These are phyloP conservation scores for Kwoniella sp. DNA, from an alignment of 768 basidiomycete species.

Conservation along the genomic window DNA sequence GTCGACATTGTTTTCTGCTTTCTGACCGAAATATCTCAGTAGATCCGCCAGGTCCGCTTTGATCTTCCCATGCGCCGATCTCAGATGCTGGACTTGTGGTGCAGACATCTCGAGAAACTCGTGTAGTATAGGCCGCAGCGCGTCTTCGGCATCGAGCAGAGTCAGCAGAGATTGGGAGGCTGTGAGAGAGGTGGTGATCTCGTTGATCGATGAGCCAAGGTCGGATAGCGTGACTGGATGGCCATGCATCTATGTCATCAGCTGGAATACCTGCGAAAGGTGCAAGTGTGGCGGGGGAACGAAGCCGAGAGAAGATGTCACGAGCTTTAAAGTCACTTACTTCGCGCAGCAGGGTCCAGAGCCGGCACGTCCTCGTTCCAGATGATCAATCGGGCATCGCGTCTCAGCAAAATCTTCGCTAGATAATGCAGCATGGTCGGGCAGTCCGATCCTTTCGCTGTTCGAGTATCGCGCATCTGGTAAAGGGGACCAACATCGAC, in stretches of 20 bases:
- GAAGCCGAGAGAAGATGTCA: no score
- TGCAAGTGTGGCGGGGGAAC: no score
- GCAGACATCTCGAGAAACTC: constrained; percentile 63
- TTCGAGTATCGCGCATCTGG: constrained; percentile 86
- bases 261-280: no score
- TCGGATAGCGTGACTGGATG: constrained; percentile 75
- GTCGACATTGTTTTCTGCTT: constrained; percentile 59
- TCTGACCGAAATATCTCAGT: constrained; percentile 76
- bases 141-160: background rate
- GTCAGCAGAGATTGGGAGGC: constrained; percentile 59
- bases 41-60: constrained; percentile 67
- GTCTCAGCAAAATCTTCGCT: constrained; percentile 71
- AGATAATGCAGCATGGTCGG: constrained; percentile 90
- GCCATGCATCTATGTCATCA: no score
- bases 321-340: no score
- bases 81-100: constrained; percentile 67
- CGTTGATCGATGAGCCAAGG: constrained; percentile 60
- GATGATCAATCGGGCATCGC: constrained; percentile 66
- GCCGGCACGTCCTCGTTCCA: constrained; percentile 81
- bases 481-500: background rate
- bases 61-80: constrained; percentile 64
- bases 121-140: constrained; percentile 53
- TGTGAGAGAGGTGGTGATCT: constrained; percentile 65
- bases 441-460: constrained; percentile 69
- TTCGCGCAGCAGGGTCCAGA: constrained; percentile 77